Evolutionary conservation across 2,329 filamentous ascomycete species (phyloP), one percentile per base, ranked within the genome.

Genomic region (Ambrosiella beaveri): DNA sequence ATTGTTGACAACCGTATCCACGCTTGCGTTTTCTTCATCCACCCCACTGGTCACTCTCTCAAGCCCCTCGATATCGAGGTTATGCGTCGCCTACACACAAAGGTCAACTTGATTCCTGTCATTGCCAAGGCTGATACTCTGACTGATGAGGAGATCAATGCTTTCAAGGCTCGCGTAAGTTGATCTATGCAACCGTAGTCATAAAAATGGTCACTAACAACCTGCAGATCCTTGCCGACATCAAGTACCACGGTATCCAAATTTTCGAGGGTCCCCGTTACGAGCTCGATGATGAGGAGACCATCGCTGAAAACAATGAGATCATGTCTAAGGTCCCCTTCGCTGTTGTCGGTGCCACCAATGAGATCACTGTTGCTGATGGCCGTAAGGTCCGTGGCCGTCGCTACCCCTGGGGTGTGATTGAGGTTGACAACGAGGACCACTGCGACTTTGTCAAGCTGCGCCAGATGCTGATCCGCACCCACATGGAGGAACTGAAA

Each of bases 401-500:
- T 74, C 82, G 86, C 66, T 97, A 97, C 75, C 93, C 93, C 13
- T 98, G 93, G 93, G 93, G 93, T 75, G 83, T 93, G 66, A 96
- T 98, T 64, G 93, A 98, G 75, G 93, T 98, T 63, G 93, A 98
- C 75, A 98, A 98, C 71, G 93, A 98, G 80, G 93, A 98, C 73
- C 93, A 98, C 78, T 98, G 93, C 69, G 93, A 98, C 75, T 98
- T 98, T 65, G 93, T 97, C 74, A 98, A 98, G 83, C 84, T 98
- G 62, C 89, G 93, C 72, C 93, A 98, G 75, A 98, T 98, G 93
- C 83, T 98, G 65, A 97, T 98, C 76, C 87, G 93, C 71, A 98
- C 93, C 59, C 93, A 98, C 80, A 98, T 98, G 93, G 93, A 98
- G 72, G 93, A 98, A 76, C 88, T 98, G 77, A 98, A 98, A 84